These are phyloP conservation scores for Ustilago nuda DNA, from an alignment of 1,284 basidiomycete species.

Conservation along the genomic window DNA sequence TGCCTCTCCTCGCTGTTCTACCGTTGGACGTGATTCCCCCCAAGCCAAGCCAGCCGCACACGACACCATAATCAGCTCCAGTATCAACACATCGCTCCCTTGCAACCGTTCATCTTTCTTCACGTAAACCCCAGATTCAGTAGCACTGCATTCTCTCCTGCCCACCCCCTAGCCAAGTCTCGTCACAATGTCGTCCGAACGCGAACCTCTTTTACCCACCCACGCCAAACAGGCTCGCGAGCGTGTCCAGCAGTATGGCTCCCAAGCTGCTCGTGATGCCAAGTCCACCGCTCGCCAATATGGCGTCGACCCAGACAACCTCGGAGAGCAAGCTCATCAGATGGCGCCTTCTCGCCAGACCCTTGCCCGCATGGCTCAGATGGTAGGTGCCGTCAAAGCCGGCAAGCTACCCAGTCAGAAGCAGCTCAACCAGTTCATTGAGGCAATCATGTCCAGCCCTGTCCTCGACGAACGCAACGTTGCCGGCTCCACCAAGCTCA, in stretches of 20 bases:
- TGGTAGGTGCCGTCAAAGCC: slow-evolving; percentile 52
- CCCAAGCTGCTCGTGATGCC: slow-evolving; percentile 36
- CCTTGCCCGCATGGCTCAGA: slow-evolving; percentile 45
- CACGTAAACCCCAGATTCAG: background rate
- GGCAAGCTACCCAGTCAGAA: slow-evolving; percentile 55
- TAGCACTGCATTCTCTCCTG: background rate
- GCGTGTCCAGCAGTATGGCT: slow-evolving; percentile 32
- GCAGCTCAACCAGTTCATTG: slow-evolving; percentile 51
- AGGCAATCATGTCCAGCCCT: slow-evolving; percentile 48
- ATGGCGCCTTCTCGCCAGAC: slow-evolving; percentile 47
- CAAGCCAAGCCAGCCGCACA: background rate
- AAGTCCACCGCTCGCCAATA: slow-evolving; percentile 43
- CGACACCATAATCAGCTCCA: background rate
- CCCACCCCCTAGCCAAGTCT: background rate
- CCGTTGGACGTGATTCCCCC: background rate
- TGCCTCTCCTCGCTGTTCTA: background rate
- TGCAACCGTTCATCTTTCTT: background rate
- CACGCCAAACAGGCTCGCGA: slow-evolving; percentile 31
- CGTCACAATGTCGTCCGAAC: slow-evolving; percentile 42
- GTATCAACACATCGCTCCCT: background rate
- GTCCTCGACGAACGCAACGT: slow-evolving; percentile 53
- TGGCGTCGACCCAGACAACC: slow-evolving; percentile 49
- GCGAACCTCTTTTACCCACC: slow-evolving; percentile 50
- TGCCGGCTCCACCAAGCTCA: slow-evolving; percentile 48
- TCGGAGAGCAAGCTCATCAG: slow-evolving; percentile 28